A percentile compares a stretch with the other conserved stretches of the same genome.
Conservation (phyloP, 352 stramenopile genomes). For the Peronospora belbahrii region DNA sequence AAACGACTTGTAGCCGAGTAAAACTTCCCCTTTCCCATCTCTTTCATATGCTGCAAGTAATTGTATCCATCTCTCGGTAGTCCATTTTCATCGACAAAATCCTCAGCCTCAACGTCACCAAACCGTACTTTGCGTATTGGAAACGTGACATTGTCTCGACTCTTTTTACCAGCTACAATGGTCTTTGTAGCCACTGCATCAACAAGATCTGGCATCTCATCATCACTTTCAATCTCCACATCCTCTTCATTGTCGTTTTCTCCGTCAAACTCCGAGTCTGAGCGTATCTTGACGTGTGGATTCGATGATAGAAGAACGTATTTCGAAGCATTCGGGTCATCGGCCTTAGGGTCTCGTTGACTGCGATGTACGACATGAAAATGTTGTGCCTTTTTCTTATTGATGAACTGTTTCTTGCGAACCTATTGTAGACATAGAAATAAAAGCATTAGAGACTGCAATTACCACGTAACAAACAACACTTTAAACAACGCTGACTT, state of each 20-base stretch:
- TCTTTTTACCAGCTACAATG: conserved; percentile 5
- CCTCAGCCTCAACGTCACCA: conserved; percentile 49
- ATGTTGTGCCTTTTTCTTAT: conserved; percentile 82
- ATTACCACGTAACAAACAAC: no score
- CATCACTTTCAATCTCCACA: conserved; percentile 36
- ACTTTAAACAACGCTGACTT: no score
- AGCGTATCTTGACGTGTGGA: conserved; percentile 49
- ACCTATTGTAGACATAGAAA: conserved; percentile 12
- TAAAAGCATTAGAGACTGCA: conserved; percentile 3
- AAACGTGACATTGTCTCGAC: conserved; percentile 27
- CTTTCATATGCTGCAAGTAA: conserved; percentile 89
- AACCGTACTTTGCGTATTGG: conserved; percentile 61
- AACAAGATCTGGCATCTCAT: conserved; percentile 51
- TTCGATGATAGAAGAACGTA: conserved; percentile 73
- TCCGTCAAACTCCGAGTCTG: conserved; percentile 38
- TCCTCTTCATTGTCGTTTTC: conserved; percentile 25
- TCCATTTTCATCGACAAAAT: conserved; percentile 82
- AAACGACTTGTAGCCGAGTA: conserved; percentile 72
- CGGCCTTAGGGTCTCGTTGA: conserved; percentile 69
- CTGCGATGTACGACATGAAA: conserved; percentile 84
- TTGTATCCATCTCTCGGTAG: conserved; percentile 90
- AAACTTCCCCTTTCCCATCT: conserved; percentile 83
- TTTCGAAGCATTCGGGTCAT: conserved; percentile 79
- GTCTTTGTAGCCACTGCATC: conserved; percentile 11
- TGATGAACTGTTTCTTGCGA: conserved; percentile 81